Evolutionary conservation across 805 yeast species (phyloP), one percentile per base, ranked within the genome.

Genomic region (Pichia sporocuriosa): DNA sequence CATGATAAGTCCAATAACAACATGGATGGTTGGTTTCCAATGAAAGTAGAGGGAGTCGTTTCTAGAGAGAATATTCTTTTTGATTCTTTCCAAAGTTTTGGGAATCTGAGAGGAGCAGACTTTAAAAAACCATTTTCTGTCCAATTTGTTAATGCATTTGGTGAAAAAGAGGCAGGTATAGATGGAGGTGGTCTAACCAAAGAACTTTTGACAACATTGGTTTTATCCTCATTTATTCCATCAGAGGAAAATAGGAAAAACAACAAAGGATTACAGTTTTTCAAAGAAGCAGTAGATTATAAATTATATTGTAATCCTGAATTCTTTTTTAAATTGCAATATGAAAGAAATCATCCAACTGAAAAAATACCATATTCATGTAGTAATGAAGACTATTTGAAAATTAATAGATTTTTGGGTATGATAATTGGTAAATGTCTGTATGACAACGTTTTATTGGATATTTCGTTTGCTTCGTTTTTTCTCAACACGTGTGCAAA

Each of bases 161-260:
- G 89, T 2, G 73, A 67, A 27, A 48, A 39, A 22, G 97, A 90
- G 57, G 87, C 81, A 0, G 98, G 98, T 1, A 82, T 90, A 32
- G 98, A 90, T 59, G 98, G 98, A 7, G 98, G 97, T 11, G 98
- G 98, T 1, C 67, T 90, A 20, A 89, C 97, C 0, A 89, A 90
- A 58, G 98, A 90, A 54, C 79, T 93, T 48, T 63, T 90, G 42
- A 87, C 90, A 2, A 68, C 81, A 38, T 79, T 87, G 0, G 75
- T 81, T 2, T 66, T 65, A 4, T 85, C 83, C 48, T 89, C 84
- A 0, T 85, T 90, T 52, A 63, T 67, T 24, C 63, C 68, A n/a
- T 50, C 58, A 0, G 44, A 42, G 15, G 52, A 55, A 13, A 58
- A 58, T 39, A 43, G 43, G 12, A 39, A 43, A 7, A 43, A 46